phyloP scores from a whole-genome alignment of 805 yeast genomes.

The Scheffersomyces coipomensis region DNA sequence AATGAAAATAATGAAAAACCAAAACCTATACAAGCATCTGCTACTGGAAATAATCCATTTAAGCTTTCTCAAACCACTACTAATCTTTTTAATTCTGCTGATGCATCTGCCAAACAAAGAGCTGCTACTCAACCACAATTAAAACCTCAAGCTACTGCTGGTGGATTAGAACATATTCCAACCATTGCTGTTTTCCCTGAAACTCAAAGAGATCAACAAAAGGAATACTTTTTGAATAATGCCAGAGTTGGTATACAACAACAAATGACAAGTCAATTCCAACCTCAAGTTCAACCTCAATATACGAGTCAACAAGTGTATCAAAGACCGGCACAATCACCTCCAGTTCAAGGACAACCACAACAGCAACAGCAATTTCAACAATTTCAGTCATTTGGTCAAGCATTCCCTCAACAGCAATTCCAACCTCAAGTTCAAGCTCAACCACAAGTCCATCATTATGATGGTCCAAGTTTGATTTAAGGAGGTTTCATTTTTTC shows the following conservation, averaged over 20 bases:
- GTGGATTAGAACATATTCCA: slow-evolving; percentile 66
- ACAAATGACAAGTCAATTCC: slow-evolving; percentile 11
- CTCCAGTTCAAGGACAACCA: slow-evolving; percentile 7
- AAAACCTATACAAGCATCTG: slow-evolving; percentile 24
- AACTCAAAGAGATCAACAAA: slow-evolving; percentile 47
- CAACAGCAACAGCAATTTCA: slow-evolving; percentile 12
- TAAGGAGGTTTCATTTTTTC: too few species aligned
- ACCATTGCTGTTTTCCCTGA: slow-evolving; percentile 71
- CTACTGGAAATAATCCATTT: slow-evolving; percentile 66
- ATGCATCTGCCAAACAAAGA: neutral
- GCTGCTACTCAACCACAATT: slow-evolving; percentile 21
- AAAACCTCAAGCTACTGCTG: slow-evolving; percentile 62
- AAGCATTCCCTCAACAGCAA: slow-evolving; percentile 1
- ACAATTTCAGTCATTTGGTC: slow-evolving; percentile 4
- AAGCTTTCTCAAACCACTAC: slow-evolving; percentile 38
- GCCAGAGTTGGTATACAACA: slow-evolving; percentile 36
- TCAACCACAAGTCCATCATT: slow-evolving; percentile 4
- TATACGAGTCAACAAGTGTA: slow-evolving; percentile 19
- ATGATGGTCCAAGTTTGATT: slow-evolving; percentile 23
- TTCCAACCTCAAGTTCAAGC: slow-evolving; percentile 3
- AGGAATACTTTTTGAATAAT: slow-evolving; percentile 31
- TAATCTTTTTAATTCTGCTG: slow-evolving; percentile 25
- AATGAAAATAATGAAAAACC: slow-evolving; percentile 3
- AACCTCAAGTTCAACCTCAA: slow-evolving; percentile 17
- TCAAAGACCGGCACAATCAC: slow-evolving; percentile 15